Evolutionary conservation across 2,329 filamentous ascomycete genomes (phyloP), one percentile per base, ranked within the genome.

Genomic region (Botrytis deweyae): DNA sequence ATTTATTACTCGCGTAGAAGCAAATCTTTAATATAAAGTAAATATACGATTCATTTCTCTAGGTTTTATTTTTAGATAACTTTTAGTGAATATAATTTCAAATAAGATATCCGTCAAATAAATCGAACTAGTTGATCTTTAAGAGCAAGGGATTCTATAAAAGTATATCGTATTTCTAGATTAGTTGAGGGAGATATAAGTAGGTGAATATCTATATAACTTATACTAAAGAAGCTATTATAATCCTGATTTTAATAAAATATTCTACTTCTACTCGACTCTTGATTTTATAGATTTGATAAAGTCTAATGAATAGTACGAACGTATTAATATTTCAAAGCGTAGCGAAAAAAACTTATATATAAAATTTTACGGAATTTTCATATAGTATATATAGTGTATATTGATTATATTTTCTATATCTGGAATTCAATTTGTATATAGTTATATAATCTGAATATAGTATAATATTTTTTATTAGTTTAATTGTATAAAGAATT

Each of bases 211-310:
- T 10, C 49, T 25, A 9, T 25, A 2, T 10, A 7, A n/a, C 9
- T 52, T n/a, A 18, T 1, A 29, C 16, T 9, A 16, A 4, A 58
- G 3, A 58, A 20, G 8, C 7, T 29, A 1, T 33, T 3, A 29
- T 20, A 0, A 3, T 20, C 16, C 6, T 2, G n/a, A 33, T 33
- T 18, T 18, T 20, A 5, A 9, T 33, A 58, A 6, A 16, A 1
- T 6, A 58, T 33, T 20, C n/a, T 29, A 7, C 16, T 33, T 58
- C 58, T 61, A 10, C 12, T 61, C 9, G 29, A 7, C 22, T 7
- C 20, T 61, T 36, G 22, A 6, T 38, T 36, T 9, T 29, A n/a
- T 10, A 25, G 5, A 0, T 22, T 25, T 9, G 33, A 22, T 33
- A 33, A 22, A 61, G 5, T 12, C 18, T 3, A 36, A 61, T 61